phyloP scores from a whole-genome alignment of 352 stramenopile genomes.

The Globisporangium orthogonon region DNA sequence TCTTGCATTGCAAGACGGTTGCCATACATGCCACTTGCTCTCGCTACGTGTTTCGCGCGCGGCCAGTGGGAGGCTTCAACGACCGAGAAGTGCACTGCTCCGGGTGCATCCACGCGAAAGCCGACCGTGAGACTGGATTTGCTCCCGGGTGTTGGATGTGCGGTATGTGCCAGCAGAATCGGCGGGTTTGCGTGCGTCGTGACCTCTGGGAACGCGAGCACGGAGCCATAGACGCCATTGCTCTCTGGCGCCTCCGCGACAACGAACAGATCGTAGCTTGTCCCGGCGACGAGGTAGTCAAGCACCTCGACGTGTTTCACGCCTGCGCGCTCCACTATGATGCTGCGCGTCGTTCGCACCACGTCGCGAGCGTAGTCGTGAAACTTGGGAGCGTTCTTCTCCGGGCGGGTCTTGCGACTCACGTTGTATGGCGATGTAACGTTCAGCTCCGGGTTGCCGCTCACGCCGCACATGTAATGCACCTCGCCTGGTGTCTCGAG shows the following conservation, averaged over 20 bases:
- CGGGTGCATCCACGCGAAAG: slow-evolving; percentile 51
- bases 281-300: slow-evolving; percentile 53
- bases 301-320: slow-evolving; percentile 45
- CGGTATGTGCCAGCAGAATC: slow-evolving; percentile 57
- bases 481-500: slow-evolving; percentile 59
- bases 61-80: slow-evolving; percentile 36
- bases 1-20: slow-evolving; percentile 62
- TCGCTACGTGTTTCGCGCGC: slow-evolving; percentile 26
- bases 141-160: slow-evolving; percentile 46
- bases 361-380: slow-evolving; percentile 62
- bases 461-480: slow-evolving; percentile 61
- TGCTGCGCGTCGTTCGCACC: slow-evolving; percentile 37
- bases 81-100: slow-evolving; percentile 54
- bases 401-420: slow-evolving; percentile 40
- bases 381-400: slow-evolving; percentile 23
- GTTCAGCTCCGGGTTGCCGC: slow-evolving; percentile 56
- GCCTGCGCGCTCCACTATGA: slow-evolving; percentile 21
- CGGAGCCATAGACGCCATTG: slow-evolving; percentile 51
- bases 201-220: slow-evolving; percentile 35
- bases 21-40: slow-evolving; percentile 42
- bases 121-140: slow-evolving; percentile 45
- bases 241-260: slow-evolving; percentile 45
- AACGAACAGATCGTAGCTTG: slow-evolving; percentile 55
- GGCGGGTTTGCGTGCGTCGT: slow-evolving; percentile 59
- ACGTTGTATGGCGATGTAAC: slow-evolving; percentile 73